Conservation (phyloP, 2,329 filamentous ascomycete genomes). For the Ramichloridium luteum region DNA sequence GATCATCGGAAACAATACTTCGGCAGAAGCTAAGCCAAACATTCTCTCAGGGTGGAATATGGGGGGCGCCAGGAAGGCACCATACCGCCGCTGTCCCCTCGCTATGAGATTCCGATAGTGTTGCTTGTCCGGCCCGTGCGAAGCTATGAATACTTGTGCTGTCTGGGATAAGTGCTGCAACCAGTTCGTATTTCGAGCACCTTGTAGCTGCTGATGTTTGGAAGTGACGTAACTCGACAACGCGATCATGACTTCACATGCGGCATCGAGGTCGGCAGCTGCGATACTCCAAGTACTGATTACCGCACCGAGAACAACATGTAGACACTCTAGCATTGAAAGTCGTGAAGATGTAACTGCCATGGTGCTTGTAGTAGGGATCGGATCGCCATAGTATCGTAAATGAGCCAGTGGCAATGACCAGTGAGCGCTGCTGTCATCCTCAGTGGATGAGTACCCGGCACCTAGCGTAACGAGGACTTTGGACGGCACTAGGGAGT, state of each 20-base stretch:
- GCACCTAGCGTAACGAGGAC: not conserved
- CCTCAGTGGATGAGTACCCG: not conserved
- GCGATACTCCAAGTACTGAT: not conserved
- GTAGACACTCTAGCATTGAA: not conserved
- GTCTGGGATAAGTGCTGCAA: constrained; percentile 1
- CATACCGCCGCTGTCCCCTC: not conserved
- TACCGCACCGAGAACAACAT: not conserved
- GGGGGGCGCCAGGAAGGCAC: not conserved
- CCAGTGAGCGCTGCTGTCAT: constrained; percentile 1
- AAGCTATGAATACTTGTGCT: not conserved
- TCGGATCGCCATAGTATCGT: constrained; percentile 1
- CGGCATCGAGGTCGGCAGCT: not conserved
- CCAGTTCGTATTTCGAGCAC: not conserved
- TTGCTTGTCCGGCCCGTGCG: not conserved
- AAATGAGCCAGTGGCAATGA: constrained; percentile 1
- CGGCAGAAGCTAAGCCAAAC: not conserved
- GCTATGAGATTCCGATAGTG: not conserved
- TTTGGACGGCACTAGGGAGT: not conserved
- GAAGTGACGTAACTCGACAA: constrained; percentile 1
- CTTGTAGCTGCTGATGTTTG: not conserved
- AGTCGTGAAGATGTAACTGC: not conserved
- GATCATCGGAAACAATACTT: not conserved
- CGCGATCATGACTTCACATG: not conserved
- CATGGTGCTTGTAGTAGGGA: not conserved
- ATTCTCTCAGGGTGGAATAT: not conserved